Evolutionary conservation across 164 flowering plant genomes (phyloP).

Genomic region (Nelumbo lutea): DNA sequence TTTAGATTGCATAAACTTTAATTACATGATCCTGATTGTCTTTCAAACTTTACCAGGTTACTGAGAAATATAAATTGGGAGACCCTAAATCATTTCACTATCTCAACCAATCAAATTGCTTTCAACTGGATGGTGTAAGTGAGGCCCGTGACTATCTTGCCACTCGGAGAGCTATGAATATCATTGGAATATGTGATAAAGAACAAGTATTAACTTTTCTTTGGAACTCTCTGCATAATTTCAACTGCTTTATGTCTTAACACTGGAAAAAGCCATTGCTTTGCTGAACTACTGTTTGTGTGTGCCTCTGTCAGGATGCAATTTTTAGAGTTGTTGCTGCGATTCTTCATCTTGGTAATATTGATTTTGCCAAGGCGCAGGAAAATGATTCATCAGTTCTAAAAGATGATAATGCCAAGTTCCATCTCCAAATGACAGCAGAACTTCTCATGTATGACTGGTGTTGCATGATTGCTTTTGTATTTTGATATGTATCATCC

Average conservation of each 20-base stretch:
- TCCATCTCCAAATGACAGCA: conserved; percentile 76
- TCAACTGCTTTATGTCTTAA: background rate
- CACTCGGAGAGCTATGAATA: conserved; percentile 82
- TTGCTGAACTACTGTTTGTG: background rate
- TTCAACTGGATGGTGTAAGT: conserved; percentile 60
- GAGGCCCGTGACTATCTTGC: conserved; percentile 72
- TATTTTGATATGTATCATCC: conserved; percentile 2
- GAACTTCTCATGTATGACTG: conserved; percentile 65
- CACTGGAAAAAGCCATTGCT: conserved; percentile 5
- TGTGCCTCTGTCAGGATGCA: conserved; percentile 51
- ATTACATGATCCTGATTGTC: background rate
- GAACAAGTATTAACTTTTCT: conserved; percentile 55
- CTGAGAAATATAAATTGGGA: conserved; percentile 74
- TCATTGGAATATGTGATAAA: conserved; percentile 65
- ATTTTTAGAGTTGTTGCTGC: conserved; percentile 85
- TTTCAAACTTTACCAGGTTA: conserved; percentile 37
- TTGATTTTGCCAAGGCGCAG: conserved; percentile 63
- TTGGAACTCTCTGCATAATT: background rate
- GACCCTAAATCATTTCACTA: conserved; percentile 78
- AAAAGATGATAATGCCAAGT: conserved; percentile 59
- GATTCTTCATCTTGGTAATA: conserved; percentile 82
- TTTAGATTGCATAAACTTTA: background rate
- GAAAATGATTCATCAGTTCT: conserved; percentile 61
- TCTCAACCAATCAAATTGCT: conserved; percentile 85
- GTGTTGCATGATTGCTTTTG: background rate